These are phyloP conservation scores for Cymbopogon citratus DNA, from an alignment of 176 grass and related monocot genomes.

Conservation along the genomic window DNA sequence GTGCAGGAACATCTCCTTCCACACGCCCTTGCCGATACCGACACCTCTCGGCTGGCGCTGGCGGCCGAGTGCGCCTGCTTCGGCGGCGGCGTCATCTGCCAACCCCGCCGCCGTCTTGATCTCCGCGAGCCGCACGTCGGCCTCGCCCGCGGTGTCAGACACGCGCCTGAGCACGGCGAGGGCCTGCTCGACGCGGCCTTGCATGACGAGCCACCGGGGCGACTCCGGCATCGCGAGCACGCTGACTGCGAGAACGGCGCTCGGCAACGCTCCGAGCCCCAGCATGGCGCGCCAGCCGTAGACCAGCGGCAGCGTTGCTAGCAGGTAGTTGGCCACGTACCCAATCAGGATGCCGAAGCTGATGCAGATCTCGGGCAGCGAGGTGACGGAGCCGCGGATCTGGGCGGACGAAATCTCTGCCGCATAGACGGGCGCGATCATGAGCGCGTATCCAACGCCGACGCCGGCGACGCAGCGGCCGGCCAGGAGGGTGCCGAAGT, in stretches of 20 bases:
- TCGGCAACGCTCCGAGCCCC: constrained; percentile 29
- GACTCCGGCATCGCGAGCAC: constrained; percentile 47
- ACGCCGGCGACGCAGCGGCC: constrained; percentile 44
- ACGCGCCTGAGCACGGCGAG: constrained; percentile 20
- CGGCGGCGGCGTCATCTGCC: background rate
- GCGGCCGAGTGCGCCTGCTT: too few relatives aligned
- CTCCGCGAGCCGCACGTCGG: constrained; percentile 28
- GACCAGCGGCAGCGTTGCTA: constrained; percentile 33
- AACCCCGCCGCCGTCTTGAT: constrained; percentile 30
- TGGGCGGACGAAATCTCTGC: constrained; percentile 35
- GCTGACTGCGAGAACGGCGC: constrained; percentile 2
- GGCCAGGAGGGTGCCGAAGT: constrained; percentile 27
- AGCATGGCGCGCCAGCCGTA: constrained; percentile 51
- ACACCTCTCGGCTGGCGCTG: too few relatives aligned
- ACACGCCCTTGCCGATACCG: constrained; percentile 36
- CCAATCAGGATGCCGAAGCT: constrained; percentile 49
- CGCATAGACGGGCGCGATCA: constrained; percentile 51
- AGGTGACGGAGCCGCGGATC: constrained; percentile 33
- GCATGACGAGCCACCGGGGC: constrained; percentile 46
- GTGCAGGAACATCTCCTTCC: constrained; percentile 48
- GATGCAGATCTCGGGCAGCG: constrained; percentile 55
- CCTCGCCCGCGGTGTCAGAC: constrained; percentile 4
- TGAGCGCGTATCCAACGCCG: constrained; percentile 49
- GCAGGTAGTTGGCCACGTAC: constrained; percentile 42
- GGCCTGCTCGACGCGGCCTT: constrained; percentile 8